These are phyloP conservation scores for Babesia bigemina DNA, from an alignment of 169 alveolate genomes.

Conservation along the genomic window DNA sequence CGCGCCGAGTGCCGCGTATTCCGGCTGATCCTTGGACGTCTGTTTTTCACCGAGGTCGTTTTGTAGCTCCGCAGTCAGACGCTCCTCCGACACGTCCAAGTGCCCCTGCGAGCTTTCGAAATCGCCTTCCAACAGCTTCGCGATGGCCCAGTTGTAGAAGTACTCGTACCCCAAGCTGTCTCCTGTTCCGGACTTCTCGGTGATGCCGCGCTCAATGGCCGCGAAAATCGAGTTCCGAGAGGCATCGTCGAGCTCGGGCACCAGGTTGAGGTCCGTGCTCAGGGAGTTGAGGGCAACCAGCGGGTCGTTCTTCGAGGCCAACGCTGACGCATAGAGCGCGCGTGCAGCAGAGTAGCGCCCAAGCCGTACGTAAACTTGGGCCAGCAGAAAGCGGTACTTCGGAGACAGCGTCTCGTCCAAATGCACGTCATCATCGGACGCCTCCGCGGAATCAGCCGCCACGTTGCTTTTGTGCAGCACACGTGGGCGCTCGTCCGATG, in stretches of 20 bases:
- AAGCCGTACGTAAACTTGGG: constrained; percentile 51
- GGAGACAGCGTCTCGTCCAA: constrained; percentile 8
- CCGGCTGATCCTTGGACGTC: constrained; percentile 32
- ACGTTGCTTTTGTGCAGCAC: constrained; percentile 19
- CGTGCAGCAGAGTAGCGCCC: constrained; percentile 53
- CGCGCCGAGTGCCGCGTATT: constrained; percentile 43
- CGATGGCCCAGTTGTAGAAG: constrained; percentile 52
- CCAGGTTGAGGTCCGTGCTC: constrained; percentile 51
- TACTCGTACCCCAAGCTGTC: constrained; percentile 42
- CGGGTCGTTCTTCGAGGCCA: constrained; percentile 26
- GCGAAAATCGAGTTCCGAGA: neutral
- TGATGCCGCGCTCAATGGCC: constrained; percentile 34
- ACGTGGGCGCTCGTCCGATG: constrained; percentile 30
- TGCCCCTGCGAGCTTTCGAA: constrained; percentile 26
- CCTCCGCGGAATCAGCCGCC: neutral
- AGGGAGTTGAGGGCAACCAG: constrained; percentile 41
- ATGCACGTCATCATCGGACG: neutral
- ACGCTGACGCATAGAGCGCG: constrained; percentile 6
- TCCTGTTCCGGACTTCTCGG: neutral
- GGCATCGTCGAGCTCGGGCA: constrained; percentile 17
- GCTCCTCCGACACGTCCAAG: constrained; percentile 55
- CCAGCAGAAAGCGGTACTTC: constrained; percentile 44
- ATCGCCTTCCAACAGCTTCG: constrained; percentile 38
- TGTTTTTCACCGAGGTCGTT: constrained; percentile 18
- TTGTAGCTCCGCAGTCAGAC: constrained; percentile 10